Evolutionary conservation across 1,139 yeast species (phyloP), one percentile per base, ranked within the genome.

Genomic region (Tardiomyces depauwii): DNA sequence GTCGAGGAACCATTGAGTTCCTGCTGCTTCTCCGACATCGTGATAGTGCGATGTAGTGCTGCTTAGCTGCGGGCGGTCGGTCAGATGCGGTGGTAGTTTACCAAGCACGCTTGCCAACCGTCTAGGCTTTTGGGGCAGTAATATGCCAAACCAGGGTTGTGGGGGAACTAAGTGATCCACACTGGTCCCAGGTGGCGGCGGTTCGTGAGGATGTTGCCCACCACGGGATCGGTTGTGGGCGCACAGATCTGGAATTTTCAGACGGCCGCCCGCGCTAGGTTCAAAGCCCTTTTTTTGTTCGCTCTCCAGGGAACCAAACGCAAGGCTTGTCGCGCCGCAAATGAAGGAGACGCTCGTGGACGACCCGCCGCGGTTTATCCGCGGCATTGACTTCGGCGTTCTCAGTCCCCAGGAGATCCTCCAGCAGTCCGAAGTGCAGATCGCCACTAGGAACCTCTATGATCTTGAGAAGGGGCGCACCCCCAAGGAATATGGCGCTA

Each of bases 401-500:
- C 74, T 91, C 25, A 82, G 94, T 28, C 87, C 96, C 39, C 78
- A 82, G 55, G 97, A 91, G 59, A 89, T 93, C 55, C 77, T 88
- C 44, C 91, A 93, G 32, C 96, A 89, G 66, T 83, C 96, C 1
- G 96, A 88, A 61, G 95, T 89, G 36, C 97, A 93, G 62, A 87
- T 93, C 49, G 77, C 84, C 43, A 86, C 96, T 14, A 76, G 96
- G 58, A 96, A 91, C 63, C 73, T 93, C 49, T 93, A 88, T 63
- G 96, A 91, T 64, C 72, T 91, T 52, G 91, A 82, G 53, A 79
- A 83, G 55, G 96, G 96, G 13, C 73, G 98, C 55, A 71, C 75
- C 18, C 89, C 95, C 4, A 86, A 82, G 56, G 72, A 67, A 18
- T 73, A 77, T 56, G 99, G 98, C 52, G 97, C 98, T 5, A 70